A percentile compares a stretch with the other conserved stretches of the same genome.
Conservation (phyloP, 495 filamentous ascomycete species). For the Penicillium riverlandense region DNA sequence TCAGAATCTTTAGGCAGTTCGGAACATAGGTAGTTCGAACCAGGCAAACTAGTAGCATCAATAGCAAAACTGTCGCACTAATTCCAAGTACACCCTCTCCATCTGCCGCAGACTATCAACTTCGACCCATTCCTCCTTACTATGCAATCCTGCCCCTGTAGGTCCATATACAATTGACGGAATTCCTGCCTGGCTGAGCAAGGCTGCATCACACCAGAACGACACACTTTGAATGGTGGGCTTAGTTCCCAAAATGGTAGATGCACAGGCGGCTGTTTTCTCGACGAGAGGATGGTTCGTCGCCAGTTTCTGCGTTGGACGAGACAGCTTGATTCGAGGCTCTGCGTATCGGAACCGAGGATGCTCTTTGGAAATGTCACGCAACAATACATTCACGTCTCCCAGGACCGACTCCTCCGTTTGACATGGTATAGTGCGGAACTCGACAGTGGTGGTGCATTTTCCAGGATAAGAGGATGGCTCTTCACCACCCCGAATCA, state of each 20-base stretch:
- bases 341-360: slow-evolving; percentile 18
- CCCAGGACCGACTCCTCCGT: slow-evolving; percentile 18
- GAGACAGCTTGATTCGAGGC: slow-evolving; percentile 25
- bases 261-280: slow-evolving; percentile 12
- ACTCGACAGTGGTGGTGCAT: slow-evolving; percentile 36
- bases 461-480: slow-evolving; percentile 38
- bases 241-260: slow-evolving; percentile 6
- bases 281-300: slow-evolving; percentile 27
- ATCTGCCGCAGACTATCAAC: slow-evolving; percentile 24
- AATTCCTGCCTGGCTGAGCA: slow-evolving; percentile 31
- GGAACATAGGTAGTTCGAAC: not conserved
- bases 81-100: slow-evolving; percentile 11
- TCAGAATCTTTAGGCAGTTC: not conserved
- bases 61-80: slow-evolving; percentile 24
- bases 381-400: slow-evolving; percentile 21
- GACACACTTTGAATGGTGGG: slow-evolving; percentile 14
- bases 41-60: slow-evolving; percentile 1
- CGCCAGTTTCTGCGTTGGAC: slow-evolving; percentile 25
- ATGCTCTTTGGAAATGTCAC: slow-evolving; percentile 10
- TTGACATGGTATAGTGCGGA: slow-evolving; percentile 35
- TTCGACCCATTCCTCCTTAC: slow-evolving; percentile 40
- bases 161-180: slow-evolving; percentile 37
- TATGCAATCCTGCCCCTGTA: slow-evolving; percentile 33
- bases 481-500: slow-evolving; percentile 41
- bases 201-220: slow-evolving; percentile 40